A percentile compares a stretch with the other conserved stretches of the same genome.
Evolutionary conservation across 768 basidiomycete species (phyloP).

Genomic region (Mycena sanguinolenta): DNA sequence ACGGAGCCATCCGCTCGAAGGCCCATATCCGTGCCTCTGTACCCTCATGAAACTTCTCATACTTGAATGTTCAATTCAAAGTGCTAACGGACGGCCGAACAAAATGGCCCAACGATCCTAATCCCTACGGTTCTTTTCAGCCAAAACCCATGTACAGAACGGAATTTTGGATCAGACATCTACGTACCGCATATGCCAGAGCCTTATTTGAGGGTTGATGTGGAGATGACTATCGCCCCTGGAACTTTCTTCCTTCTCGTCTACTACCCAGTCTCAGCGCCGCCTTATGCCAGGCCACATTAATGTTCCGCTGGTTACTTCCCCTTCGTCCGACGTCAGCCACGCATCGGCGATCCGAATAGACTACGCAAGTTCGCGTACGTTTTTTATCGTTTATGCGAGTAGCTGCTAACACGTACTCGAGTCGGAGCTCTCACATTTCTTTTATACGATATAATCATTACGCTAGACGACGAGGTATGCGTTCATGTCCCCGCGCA

Average conservation of each 20-base stretch:
- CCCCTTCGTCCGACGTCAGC: neutral
- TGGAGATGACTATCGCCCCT: no score
- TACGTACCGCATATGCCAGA: no score
- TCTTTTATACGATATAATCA: constrained; percentile 56
- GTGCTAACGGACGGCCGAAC: no score
- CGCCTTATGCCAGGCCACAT: constrained; percentile 22
- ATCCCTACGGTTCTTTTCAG: no score
- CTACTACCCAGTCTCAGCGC: neutral
- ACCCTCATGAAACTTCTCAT: no score
- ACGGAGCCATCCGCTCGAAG: no score
- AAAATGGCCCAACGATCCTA: no score
- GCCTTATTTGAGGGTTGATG: no score
- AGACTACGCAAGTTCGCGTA: constrained; percentile 26
- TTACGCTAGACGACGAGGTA: constrained; percentile 58
- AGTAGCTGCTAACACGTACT: neutral
- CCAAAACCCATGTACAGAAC: no score
- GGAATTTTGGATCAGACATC: no score
- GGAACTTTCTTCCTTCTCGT: neutral
- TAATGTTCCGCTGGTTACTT: neutral
- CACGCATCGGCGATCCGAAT: constrained; percentile 23
- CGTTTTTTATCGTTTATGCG: neutral
- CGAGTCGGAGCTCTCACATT: constrained; percentile 54
- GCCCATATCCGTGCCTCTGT: no score
- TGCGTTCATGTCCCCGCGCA: constrained; percentile 11
- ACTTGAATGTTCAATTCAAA: no score